Evolutionary conservation across 2,329 filamentous ascomycete genomes (phyloP).

Genomic region (Aureobasidium leucospermi): DNA sequence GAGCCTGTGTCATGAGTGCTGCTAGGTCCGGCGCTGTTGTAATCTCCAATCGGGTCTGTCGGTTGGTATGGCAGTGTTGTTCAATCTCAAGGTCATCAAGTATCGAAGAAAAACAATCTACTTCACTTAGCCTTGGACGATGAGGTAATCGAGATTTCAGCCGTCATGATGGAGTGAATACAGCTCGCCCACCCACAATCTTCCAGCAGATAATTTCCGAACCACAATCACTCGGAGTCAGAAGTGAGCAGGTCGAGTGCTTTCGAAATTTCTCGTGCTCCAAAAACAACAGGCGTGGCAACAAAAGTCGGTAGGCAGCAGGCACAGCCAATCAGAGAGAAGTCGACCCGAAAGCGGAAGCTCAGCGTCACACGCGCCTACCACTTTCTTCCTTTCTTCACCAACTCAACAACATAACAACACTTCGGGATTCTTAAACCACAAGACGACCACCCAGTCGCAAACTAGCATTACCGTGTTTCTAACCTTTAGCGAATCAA

Average conservation of each 20-base stretch:
- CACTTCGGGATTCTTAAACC: background rate
- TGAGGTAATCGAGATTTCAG: slow-evolving; percentile 6
- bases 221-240: too few relatives aligned
- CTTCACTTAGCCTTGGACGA: background rate
- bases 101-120: background rate
- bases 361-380: background rate
- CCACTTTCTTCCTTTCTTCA: background rate
- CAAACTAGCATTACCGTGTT: background rate
- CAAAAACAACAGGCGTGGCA: background rate
- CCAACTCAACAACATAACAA: background rate
- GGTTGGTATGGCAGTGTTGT: background rate
- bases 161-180: background rate
- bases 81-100: background rate
- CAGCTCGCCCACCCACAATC: too few relatives aligned
- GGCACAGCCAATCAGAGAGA: background rate
- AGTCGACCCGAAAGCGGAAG: slow-evolving; percentile 4
- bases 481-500: background rate
- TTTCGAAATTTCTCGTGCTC: too few relatives aligned
- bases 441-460: background rate
- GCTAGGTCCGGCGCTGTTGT: too few relatives aligned
- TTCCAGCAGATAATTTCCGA: too few relatives aligned
- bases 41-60: background rate
- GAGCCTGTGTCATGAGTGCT: slow-evolving; percentile 4
- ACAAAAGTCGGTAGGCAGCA: background rate
- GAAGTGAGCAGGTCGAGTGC: too few relatives aligned